phyloP scores from a whole-genome alignment of 805 yeast genomes.

The Candida sithepensis region DNA sequence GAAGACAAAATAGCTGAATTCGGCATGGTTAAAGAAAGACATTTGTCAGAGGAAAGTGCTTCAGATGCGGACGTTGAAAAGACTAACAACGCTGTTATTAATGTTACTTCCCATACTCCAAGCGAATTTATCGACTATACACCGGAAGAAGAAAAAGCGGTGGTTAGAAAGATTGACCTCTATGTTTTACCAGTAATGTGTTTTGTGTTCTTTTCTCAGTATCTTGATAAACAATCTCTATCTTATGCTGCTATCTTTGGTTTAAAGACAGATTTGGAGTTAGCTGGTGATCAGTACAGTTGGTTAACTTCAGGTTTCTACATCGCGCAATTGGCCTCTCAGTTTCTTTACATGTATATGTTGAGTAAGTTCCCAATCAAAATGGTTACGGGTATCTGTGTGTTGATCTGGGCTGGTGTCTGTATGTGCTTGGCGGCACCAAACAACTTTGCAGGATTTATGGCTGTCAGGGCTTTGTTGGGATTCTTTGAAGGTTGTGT shows the following conservation, averaged over 20 bases:
- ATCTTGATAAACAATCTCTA: conserved; percentile 20
- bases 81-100: not conserved
- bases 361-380: conserved; percentile 58
- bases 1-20: not conserved
- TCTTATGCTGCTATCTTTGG: conserved; percentile 52
- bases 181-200: conserved; percentile 34
- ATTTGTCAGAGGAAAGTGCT: not conserved
- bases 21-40: not conserved
- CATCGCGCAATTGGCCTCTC: conserved; percentile 38
- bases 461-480: conserved; percentile 42
- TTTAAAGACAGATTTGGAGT: conserved; percentile 42
- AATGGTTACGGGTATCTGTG: conserved; percentile 43
- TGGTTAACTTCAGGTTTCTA: conserved; percentile 32
- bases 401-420: conserved; percentile 60
- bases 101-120: conserved; percentile 33
- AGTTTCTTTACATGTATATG: conserved; percentile 50
- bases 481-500: conserved; percentile 53
- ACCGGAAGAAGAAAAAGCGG: conserved; percentile 28
- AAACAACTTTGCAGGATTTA: conserved; percentile 41
- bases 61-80: conserved; percentile 1
- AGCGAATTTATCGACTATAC: conserved; percentile 28
- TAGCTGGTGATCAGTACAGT: conserved; percentile 39
- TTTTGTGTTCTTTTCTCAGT: conserved; percentile 15
- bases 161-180: conserved; percentile 37
- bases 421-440: conserved; percentile 46